Evolutionary conservation across 345 rosid species (phyloP).

Genomic region (Lenwebbia sp.): DNA sequence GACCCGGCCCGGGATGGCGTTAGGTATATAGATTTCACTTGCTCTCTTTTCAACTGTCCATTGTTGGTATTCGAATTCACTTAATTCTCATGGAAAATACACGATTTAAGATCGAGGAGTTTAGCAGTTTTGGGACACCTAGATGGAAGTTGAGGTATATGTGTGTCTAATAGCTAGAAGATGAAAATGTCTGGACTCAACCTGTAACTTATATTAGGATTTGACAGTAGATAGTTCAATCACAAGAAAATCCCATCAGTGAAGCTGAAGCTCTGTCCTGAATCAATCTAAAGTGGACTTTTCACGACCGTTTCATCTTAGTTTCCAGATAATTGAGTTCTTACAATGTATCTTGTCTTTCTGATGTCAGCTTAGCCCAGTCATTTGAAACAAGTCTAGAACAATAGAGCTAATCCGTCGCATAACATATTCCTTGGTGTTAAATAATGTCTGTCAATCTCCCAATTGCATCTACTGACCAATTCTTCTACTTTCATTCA

Average conservation of each 20-base stretch:
- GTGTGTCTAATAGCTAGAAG: not conserved
- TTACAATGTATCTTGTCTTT: not conserved
- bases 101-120: not conserved
- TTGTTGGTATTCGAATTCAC: not conserved
- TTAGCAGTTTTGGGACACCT: not conserved
- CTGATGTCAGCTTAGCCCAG: not conserved
- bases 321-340: not conserved
- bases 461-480: not conserved
- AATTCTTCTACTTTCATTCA: conserved; percentile 7
- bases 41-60: not conserved
- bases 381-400: not conserved
- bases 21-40: conserved; percentile 31
- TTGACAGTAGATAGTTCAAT: not conserved
- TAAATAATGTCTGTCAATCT: not conserved
- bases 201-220: not conserved
- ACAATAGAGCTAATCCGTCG: not conserved
- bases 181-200: not conserved
- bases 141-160: not conserved
- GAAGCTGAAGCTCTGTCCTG: not conserved
- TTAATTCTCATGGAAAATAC: not conserved
- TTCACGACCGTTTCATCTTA: not conserved
- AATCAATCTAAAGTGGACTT: not conserved
- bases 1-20: conserved; percentile 87
- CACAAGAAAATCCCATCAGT: not conserved
- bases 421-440: not conserved